Evolutionary conservation across 352 stramenopile species (phyloP).

Genomic region (Pythium utonaiense): DNA sequence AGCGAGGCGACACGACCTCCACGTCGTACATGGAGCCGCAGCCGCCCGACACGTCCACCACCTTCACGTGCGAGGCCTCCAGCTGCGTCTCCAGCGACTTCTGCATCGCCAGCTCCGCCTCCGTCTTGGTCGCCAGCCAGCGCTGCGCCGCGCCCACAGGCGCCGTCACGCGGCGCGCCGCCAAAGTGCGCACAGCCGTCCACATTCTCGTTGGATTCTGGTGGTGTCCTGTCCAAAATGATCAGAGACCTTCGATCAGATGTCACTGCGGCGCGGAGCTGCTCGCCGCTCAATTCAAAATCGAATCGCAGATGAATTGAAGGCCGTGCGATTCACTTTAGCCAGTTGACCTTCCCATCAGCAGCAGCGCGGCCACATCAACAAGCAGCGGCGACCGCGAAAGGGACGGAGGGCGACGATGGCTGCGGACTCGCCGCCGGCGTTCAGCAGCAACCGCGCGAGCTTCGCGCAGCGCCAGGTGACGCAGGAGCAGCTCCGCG

Average conservation of each 20-base stretch:
- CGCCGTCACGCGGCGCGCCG: conserved; percentile 6
- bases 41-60: conserved; percentile 84
- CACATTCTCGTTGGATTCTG: neutral
- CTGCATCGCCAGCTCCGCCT: conserved; percentile 75
- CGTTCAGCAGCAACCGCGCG: conserved; percentile 60
- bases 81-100: conserved; percentile 47
- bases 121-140: conserved; percentile 26
- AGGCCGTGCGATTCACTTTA: neutral
- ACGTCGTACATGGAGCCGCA: conserved; percentile 89
- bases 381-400: neutral
- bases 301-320: neutral
- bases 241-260: too few species aligned
- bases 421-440: conserved; percentile 17
- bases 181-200: conserved; percentile 11
- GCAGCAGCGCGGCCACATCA: conserved; percentile 5
- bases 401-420: neutral
- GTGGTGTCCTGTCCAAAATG: neutral
- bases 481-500: conserved; percentile 57
- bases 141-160: neutral
- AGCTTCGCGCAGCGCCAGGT: conserved; percentile 63
- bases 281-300: neutral
- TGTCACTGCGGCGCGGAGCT: too few species aligned
- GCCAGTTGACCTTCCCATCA: too few species aligned
- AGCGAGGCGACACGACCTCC: conserved; percentile 76
- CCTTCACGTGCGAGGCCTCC: conserved; percentile 74